phyloP scores from a whole-genome alignment of 192 early-diverging fungal genomes.

The Coemansia sp. region DNA sequence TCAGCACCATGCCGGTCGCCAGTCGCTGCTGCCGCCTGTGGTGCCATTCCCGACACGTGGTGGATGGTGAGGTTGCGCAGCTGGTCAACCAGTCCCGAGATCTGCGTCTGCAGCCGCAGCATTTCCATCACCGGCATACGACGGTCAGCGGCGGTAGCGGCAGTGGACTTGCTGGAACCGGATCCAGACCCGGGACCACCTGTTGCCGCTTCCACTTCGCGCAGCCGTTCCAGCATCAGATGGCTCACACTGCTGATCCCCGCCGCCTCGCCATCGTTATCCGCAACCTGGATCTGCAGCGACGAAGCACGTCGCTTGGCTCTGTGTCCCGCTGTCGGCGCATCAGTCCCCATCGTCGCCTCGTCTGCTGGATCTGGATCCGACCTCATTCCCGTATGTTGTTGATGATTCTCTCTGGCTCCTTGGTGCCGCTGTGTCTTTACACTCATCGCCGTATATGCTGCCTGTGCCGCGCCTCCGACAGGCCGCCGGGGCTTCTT shows the following conservation, averaged over 20 bases:
- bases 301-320: conserved; percentile 33
- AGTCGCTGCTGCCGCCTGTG: background rate
- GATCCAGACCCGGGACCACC: background rate
- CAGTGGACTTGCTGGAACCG: background rate
- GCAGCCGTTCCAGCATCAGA: conserved; percentile 28
- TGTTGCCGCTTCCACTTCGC: conserved; percentile 10
- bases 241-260: conserved; percentile 36
- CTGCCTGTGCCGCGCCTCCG: background rate
- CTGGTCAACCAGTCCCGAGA: conserved; percentile 44
- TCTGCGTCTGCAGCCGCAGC: conserved; percentile 53
- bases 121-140: conserved; percentile 47
- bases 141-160: background rate
- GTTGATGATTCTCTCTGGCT: background rate
- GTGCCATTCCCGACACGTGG: conserved; percentile 25
- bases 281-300: conserved; percentile 6
- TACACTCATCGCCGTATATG: background rate
- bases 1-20: too few species aligned
- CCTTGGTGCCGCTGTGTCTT: background rate
- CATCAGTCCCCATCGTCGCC: background rate
- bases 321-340: background rate
- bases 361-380: background rate
- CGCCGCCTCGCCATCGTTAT: conserved; percentile 7
- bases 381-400: background rate
- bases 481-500: conserved; percentile 38
- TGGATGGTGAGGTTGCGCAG: conserved; percentile 45